These are phyloP conservation scores for Pythium plurisporium DNA, from an alignment of 352 stramenopile genomes.

Conservation along the genomic window DNA sequence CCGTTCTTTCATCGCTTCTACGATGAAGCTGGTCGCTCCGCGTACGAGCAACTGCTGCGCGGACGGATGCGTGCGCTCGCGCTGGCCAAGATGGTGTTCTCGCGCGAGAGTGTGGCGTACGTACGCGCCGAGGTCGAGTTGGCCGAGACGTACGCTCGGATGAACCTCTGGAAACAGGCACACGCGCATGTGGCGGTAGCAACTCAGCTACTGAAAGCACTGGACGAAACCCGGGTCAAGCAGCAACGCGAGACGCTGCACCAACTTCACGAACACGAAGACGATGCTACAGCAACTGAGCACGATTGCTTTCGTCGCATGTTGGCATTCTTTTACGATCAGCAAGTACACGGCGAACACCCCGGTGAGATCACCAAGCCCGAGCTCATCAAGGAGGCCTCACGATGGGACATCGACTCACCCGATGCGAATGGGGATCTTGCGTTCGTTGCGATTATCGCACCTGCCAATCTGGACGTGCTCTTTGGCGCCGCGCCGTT, in stretches of 20 bases:
- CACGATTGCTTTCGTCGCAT: not conserved
- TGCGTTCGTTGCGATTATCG: conserved; percentile 14
- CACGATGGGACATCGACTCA: not conserved
- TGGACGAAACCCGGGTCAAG: conserved; percentile 5
- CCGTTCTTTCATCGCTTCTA: conserved; percentile 62
- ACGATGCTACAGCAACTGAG: not conserved
- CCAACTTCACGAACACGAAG: conserved; percentile 4
- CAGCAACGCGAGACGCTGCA: conserved; percentile 4
- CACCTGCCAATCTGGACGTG: conserved; percentile 1
- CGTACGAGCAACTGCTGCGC: conserved; percentile 60
- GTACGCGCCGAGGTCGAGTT: conserved; percentile 50
- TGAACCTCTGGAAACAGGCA: conserved; percentile 71
- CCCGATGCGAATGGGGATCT: no score
- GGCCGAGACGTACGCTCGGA: conserved; percentile 42
- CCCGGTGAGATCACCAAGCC: conserved; percentile 4
- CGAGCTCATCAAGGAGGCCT: not conserved
- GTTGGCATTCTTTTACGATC: conserved; percentile 25
- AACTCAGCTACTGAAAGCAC: conserved; percentile 29
- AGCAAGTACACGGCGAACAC: conserved; percentile 4
- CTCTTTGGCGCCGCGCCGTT: conserved; percentile 27
- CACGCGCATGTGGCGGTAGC: conserved; percentile 37
- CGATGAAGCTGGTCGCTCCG: conserved; percentile 42
- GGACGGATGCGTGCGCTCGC: conserved; percentile 48
- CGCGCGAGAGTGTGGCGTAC: conserved; percentile 31
- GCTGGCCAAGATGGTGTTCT: conserved; percentile 47